Evolutionary conservation across 805 yeast genomes (phyloP).

Genomic region (Monosporozyma servazzii): DNA sequence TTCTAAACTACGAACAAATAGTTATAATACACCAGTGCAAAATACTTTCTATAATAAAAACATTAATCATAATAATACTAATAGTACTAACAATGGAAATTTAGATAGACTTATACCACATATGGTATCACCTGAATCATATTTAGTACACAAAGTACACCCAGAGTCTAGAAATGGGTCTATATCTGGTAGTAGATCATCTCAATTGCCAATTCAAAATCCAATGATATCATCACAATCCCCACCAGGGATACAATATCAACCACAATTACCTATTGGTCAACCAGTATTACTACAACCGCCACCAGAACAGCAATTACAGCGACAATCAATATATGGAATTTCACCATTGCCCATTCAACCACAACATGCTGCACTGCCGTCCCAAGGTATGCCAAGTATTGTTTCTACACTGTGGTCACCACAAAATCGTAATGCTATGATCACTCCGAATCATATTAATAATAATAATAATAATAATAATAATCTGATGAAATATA

Average conservation of each 20-base stretch:
- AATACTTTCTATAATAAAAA: background rate
- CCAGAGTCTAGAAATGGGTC: background rate
- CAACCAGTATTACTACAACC: background rate
- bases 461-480: background rate
- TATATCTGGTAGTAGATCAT: background rate
- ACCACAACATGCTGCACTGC: background rate
- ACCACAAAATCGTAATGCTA: background rate
- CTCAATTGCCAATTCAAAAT: background rate
- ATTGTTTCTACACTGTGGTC: background rate
- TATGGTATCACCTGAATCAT: background rate
- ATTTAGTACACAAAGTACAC: background rate
- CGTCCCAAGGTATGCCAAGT: background rate
- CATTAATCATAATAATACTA: background rate
- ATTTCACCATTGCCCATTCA: background rate
- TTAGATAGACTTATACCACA: background rate
- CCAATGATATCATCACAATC: background rate
- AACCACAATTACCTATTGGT: background rate
- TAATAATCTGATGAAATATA: background rate
- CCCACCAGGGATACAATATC: background rate
- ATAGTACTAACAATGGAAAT: background rate
- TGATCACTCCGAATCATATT: background rate
- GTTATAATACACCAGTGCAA: background rate
- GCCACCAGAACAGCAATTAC: background rate
- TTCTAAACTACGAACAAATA: background rate
- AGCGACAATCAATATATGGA: background rate